A percentile compares a stretch with the other conserved stretches of the same genome.
Conservation (phyloP, 140 eudicot species). For the Artemisia princeps region DNA sequence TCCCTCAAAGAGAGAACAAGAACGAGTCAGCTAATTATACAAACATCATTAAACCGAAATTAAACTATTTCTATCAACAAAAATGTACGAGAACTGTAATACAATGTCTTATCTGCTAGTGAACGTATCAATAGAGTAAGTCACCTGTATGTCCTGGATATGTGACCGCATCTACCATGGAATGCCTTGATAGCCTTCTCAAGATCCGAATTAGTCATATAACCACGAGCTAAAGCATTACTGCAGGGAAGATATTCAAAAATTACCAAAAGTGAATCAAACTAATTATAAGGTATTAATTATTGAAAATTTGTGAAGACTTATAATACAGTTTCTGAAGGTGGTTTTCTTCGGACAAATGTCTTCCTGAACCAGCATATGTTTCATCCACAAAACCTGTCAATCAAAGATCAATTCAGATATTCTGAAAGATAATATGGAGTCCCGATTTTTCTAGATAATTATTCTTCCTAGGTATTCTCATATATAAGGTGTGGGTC, state of each 20-base stretch:
- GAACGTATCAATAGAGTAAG: constrained; percentile 16
- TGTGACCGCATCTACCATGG: constrained; percentile 61
- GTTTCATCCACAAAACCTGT: constrained; percentile 37
- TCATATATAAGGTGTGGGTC: background rate
- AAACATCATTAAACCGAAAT: constrained; percentile 10
- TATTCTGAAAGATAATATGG: constrained; percentile 1
- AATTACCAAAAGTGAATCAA: constrained; percentile 15
- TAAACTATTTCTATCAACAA: constrained; percentile 12
- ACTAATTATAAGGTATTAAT: background rate
- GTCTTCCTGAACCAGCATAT: constrained; percentile 42
- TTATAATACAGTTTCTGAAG: constrained; percentile 46
- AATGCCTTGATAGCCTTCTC: constrained; percentile 79
- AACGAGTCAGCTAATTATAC: constrained; percentile 39
- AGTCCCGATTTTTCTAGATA: background rate
- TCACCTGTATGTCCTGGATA: constrained; percentile 87
- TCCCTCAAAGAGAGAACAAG: constrained; percentile 63
- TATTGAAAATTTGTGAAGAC: background rate
- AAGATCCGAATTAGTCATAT: constrained; percentile 77
- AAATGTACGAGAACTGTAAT: background rate
- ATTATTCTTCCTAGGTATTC: constrained; percentile 7
- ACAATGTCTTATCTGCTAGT: background rate
- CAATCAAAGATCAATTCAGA: constrained; percentile 21
- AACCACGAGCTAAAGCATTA: constrained; percentile 61
- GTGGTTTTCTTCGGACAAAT: constrained; percentile 44
- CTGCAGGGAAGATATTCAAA: constrained; percentile 37